phyloP scores from a whole-genome alignment of 2,329 filamentous ascomycete genomes.

The Basipetospora chlamydospora region DNA sequence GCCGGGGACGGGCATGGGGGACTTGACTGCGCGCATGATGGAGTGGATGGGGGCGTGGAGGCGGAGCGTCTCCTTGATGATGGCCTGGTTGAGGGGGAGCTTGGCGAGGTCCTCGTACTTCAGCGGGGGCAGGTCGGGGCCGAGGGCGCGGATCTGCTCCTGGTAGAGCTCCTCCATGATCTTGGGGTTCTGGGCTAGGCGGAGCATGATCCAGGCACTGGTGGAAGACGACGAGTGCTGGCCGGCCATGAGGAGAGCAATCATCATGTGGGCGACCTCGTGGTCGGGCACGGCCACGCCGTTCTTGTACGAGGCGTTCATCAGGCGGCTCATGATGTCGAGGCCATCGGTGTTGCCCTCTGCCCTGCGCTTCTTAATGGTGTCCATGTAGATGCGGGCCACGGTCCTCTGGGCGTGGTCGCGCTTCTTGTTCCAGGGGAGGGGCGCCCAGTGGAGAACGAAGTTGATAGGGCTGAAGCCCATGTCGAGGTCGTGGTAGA shows the following conservation, averaged over 20 bases:
- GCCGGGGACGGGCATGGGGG: conserved; percentile 68
- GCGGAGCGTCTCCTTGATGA: conserved; percentile 84
- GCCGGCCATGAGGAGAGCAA: conserved; percentile 80
- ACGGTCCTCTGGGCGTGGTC: conserved; percentile 70
- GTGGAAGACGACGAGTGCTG: conserved; percentile 82
- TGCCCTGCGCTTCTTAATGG: conserved; percentile 57
- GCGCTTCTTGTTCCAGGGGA: conserved; percentile 75
- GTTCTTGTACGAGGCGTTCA: conserved; percentile 75
- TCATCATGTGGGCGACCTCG: conserved; percentile 88
- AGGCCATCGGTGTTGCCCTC: conserved; percentile 34
- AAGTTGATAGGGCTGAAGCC: conserved; percentile 85
- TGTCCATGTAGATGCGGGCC: conserved; percentile 68
- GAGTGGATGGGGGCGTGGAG: conserved; percentile 89
- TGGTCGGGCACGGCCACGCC: conserved; percentile 64
- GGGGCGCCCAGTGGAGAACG: conserved; percentile 73
- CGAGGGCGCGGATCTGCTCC: conserved; percentile 64
- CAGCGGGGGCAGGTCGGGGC: conserved; percentile 52
- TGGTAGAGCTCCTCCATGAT: conserved; percentile 69
- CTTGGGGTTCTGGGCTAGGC: conserved; percentile 61
- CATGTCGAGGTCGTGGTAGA: conserved; percentile 84
- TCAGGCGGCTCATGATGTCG: conserved; percentile 85
- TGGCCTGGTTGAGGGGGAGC: conserved; percentile 67
- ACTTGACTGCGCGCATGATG: conserved; percentile 84
- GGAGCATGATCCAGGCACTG: conserved; percentile 71
- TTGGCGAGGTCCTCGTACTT: conserved; percentile 64